These are phyloP conservation scores for Pseudozyma hubeiensis DNA, from an alignment of 1,284 basidiomycete genomes.

Conservation along the genomic window DNA sequence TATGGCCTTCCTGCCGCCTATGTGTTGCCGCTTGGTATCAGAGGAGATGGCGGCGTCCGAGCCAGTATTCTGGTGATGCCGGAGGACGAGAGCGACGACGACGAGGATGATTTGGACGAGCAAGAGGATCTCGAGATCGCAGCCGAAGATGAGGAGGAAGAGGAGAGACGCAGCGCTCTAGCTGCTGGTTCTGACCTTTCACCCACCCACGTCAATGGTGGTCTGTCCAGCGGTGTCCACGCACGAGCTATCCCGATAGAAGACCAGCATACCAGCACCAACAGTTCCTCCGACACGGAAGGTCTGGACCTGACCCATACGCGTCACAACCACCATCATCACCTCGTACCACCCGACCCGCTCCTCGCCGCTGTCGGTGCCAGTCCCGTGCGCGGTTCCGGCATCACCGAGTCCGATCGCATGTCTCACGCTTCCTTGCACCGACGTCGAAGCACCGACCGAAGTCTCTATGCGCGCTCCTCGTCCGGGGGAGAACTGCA, in stretches of 20 bases:
- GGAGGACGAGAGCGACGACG: slow-evolving; percentile 49
- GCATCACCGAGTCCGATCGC: slow-evolving; percentile 34
- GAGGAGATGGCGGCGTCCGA: slow-evolving; percentile 56
- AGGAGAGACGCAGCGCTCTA: slow-evolving; percentile 15
- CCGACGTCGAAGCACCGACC: slow-evolving; percentile 28
- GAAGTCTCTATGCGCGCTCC: slow-evolving; percentile 34
- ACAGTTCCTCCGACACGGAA: slow-evolving; percentile 31
- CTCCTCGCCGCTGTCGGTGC: slow-evolving; percentile 47
- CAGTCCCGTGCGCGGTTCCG: slow-evolving; percentile 18
- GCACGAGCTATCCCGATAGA: neutral
- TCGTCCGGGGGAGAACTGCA: slow-evolving; percentile 15
- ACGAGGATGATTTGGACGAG: slow-evolving; percentile 26
- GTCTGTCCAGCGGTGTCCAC: neutral
- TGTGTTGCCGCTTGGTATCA: slow-evolving; percentile 57
- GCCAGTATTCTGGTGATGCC: slow-evolving; percentile 56
- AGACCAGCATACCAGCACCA: slow-evolving; percentile 33
- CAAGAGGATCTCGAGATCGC: slow-evolving; percentile 44
- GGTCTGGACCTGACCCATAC: slow-evolving; percentile 8
- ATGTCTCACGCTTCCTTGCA: slow-evolving; percentile 20
- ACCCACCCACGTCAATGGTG: slow-evolving; percentile 3
- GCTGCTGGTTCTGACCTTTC: slow-evolving; percentile 12
- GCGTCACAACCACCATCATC: slow-evolving; percentile 23
- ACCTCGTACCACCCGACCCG: slow-evolving; percentile 41
- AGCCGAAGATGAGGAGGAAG: slow-evolving; percentile 36
- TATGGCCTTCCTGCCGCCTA: slow-evolving; percentile 51